These are phyloP conservation scores for Prosopis cineraria DNA, from an alignment of 306 rosid genomes.

Conservation along the genomic window DNA sequence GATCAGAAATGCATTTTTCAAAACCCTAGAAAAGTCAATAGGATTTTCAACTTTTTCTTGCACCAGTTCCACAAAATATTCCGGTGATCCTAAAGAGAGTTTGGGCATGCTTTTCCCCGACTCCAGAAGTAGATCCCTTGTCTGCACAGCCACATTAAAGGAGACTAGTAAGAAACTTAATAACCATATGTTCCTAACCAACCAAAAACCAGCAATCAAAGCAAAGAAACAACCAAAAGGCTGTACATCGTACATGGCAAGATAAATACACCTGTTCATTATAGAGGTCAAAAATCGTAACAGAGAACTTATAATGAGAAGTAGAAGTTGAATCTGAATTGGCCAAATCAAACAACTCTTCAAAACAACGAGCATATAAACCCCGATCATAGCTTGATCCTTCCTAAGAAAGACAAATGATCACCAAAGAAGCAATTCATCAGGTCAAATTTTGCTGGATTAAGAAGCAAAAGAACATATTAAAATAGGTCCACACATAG, in stretches of 20 bases:
- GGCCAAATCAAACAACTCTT: conserved; percentile 91
- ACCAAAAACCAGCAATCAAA: conserved; percentile 32
- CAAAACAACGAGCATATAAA: conserved; percentile 88
- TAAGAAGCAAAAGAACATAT: background rate
- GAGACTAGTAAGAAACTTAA: conserved; percentile 35
- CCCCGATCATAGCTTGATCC: conserved; percentile 95
- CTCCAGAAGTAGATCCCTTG: conserved; percentile 75
- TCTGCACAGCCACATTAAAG: conserved; percentile 55
- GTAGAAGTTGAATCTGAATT: conserved; percentile 83
- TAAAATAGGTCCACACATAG: conserved; percentile 7
- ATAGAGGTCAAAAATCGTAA: conserved; percentile 80
- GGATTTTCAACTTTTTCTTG: conserved; percentile 90
- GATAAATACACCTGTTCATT: conserved; percentile 83
- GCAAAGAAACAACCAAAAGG: conserved; percentile 26
- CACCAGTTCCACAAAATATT: conserved; percentile 63
- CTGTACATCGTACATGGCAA: conserved; percentile 17
- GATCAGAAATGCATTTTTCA: conserved; percentile 71
- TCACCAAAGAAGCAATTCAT: conserved; percentile 30
- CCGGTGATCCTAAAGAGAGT: conserved; percentile 64
- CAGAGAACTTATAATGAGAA: conserved; percentile 74
- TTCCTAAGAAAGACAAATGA: conserved; percentile 62
- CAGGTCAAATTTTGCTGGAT: conserved; percentile 36
- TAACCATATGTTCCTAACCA: conserved; percentile 18
- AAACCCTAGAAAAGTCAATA: conserved; percentile 70
- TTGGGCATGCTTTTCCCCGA: conserved; percentile 62